Evolutionary conservation across 2,329 filamentous ascomycete species (phyloP), one percentile per base, ranked within the genome.

Genomic region (Beauveria asiatica): DNA sequence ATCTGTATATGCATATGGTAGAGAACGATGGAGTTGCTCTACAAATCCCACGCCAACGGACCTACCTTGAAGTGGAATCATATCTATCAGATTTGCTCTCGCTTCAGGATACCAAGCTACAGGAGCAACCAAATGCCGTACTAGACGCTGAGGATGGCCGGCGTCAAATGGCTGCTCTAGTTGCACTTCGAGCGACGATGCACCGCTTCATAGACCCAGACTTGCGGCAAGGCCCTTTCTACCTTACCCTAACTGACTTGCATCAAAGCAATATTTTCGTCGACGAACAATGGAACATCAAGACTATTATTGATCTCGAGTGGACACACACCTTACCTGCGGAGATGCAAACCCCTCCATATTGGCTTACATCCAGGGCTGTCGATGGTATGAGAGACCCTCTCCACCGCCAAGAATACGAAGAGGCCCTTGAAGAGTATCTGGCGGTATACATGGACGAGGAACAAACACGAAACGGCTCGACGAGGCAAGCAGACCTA

Each of bases 191-290:
- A 55, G 66, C 66, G 2, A 60, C 63, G 9, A 56, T 67, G 44
- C 64, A 64, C 11, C 64, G 64, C 5, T 69, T 68, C 17, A 61
- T 66, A 27, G 56, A 55, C 17, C 62, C 62, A 3, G 59, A 66
- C 17, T 60, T 62, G 10, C 64, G 69, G 3, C 50, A 69, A 21
- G 70, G 72, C 1, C 72, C 70, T 3, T 75, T 73, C 55, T 57
- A 69, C 21, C 64, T 69, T 33, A 64, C 51, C 1, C 67, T 76
- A 1, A 74, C 69, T 25, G 72, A 76, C 61, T 60, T 75, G 16
- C 72, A 74, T 52, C 63, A 68, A 42, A 72, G 69, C 37, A 76
- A 77, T 52, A 70, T 72, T 5, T 69, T 72, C 30, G 67, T 72
- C 10, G 68, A 72, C 51, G 46, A 67, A 21, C 46, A 70, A 17